Conservation (phyloP, 179 eudicot species). For the Nepenthes alata region DNA sequence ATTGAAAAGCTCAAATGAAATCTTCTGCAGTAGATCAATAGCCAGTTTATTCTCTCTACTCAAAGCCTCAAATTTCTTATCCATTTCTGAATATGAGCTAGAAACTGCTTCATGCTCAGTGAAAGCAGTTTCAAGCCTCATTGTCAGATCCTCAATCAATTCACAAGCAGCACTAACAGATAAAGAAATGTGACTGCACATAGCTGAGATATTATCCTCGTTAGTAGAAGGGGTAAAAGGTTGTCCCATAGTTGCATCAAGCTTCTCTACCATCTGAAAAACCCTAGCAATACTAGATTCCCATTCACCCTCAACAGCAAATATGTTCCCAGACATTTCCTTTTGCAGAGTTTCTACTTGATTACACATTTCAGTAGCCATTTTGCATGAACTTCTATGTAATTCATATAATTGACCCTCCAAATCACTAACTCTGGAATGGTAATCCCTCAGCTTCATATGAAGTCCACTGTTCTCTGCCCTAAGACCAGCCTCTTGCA, state of each 20-base stretch:
- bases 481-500: conserved; percentile 21
- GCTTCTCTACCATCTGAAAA: conserved; percentile 41
- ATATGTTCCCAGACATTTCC: conserved; percentile 34
- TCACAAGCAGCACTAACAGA: conserved; percentile 50
- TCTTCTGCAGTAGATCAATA: conserved; percentile 29
- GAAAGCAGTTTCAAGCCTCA: conserved; percentile 35
- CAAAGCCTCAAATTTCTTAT: conserved; percentile 28
- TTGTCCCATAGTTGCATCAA: conserved; percentile 27
- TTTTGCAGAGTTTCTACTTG: conserved; percentile 41
- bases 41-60: conserved; percentile 30
- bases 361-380: conserved; percentile 26
- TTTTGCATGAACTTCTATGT: conserved; percentile 27
- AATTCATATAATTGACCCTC: conserved; percentile 44
- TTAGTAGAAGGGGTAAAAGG: conserved; percentile 7
- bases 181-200: conserved; percentile 24
- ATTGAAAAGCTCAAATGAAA: conserved; percentile 34
- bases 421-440: conserved; percentile 31
- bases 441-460: conserved; percentile 30
- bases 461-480: conserved; percentile 34
- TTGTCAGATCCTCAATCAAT: conserved; percentile 43
- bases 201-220: conserved; percentile 13
- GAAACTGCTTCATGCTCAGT: conserved; percentile 27
- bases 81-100: conserved; percentile 21
- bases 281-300: conserved; percentile 27
- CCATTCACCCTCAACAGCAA: conserved; percentile 36